Base-by-base conservation (phyloP, 78 protist genomes). In the Speleostelium caveatum region DNA sequence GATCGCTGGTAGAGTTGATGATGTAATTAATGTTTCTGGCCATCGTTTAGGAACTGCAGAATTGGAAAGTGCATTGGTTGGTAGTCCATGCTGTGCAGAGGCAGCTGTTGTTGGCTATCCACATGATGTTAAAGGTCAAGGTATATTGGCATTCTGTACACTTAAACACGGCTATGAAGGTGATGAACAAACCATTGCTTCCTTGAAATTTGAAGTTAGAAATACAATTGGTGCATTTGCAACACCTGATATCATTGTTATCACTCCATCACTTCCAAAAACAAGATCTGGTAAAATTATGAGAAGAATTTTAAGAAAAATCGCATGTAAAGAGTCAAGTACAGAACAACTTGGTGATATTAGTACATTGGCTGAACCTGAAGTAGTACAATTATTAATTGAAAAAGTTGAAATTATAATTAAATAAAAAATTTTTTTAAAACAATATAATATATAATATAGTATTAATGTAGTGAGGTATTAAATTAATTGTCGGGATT, bases 41-140 rank as follows among this genome's bases (percentile, higher is more conserved):
- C 99, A 98, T 71, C 92, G 99, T 30, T 36, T 98, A 7, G 99
- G 99, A 17, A 96, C 99, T 0, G 98, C 98, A 1, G 99, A 98
- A 75, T 49, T 97, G 8, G 99, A 97, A 75, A 66, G 73, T 32
- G 98, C 96, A 1, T 35, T 97, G 14, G 96, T 89, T 2, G 76
- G 94, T 21, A 90, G 59, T 41, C 60, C 30, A 2, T 24, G 60
- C 12, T 69, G 87, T 45, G 96, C 97, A 1, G 99, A 97, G 39
- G 93, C 97, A 7, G 99, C 99, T 8, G 96, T 92, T 24, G 96
- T 97, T 8, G 98, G 97, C 5, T 39, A 66, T 63, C 98, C 97
- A 21, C 98, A 97, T 72, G 97, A 94, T 36, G 30, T 97, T 83
- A 97, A 96, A 94, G 99, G 98, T 59, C 79, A 97, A 79, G 75